Conservation (phyloP, 2,329 filamentous ascomycete species). For the Pseudofabraea citricarpa region DNA sequence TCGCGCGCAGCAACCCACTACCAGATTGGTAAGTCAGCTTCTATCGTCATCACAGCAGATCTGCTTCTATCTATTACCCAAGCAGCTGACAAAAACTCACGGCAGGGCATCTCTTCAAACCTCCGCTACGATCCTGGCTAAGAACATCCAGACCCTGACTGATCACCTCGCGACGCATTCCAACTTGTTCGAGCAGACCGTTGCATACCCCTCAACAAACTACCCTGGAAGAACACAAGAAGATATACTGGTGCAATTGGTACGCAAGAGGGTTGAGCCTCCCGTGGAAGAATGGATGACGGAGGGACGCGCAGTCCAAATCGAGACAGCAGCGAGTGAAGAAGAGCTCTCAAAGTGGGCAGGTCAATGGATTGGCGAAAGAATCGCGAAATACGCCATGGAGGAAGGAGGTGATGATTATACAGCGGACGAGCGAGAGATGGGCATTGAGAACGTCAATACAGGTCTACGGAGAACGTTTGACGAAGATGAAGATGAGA, state of each 20-base stretch:
- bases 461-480: slow-evolving; percentile 58
- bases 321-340: slow-evolving; percentile 40
- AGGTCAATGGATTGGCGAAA: slow-evolving; percentile 34
- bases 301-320: slow-evolving; percentile 46
- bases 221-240: slow-evolving; percentile 69
- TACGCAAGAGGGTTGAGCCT: slow-evolving; percentile 81
- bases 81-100: too few species aligned
- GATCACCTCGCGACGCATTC: slow-evolving; percentile 60
- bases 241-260: slow-evolving; percentile 59
- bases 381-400: slow-evolving; percentile 36
- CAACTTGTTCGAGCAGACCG: slow-evolving; percentile 63
- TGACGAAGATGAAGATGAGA: slow-evolving; percentile 10
- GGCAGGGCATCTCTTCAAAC: slow-evolving; percentile 65
- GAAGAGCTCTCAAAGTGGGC: slow-evolving; percentile 50
- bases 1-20: slow-evolving; percentile 59
- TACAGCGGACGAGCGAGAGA: slow-evolving; percentile 64
- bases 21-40: slow-evolving; percentile 54
- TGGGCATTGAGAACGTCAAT: slow-evolving; percentile 63
- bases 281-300: slow-evolving; percentile 70
- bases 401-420: slow-evolving; percentile 59
- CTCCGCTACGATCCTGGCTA: slow-evolving; percentile 66
- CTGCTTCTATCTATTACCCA: too few species aligned
- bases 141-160: slow-evolving; percentile 63
- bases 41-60: not conserved
- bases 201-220: slow-evolving; percentile 71